phyloP scores from a whole-genome alignment of 1,139 yeast genomes.

The Hansenula lynferdii region DNA sequence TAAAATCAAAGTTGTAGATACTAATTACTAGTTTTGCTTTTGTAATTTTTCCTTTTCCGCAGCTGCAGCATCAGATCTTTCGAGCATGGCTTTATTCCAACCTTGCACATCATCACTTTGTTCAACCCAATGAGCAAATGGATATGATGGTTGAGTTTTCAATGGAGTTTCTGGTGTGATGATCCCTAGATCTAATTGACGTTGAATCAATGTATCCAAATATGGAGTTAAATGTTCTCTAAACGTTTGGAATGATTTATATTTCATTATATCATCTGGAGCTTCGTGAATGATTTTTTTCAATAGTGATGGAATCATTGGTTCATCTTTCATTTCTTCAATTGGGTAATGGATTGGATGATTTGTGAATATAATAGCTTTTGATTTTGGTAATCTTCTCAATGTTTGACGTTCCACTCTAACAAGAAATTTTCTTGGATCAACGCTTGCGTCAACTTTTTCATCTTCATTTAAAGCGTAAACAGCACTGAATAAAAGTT shows the following conservation, averaged over 20 bases:
- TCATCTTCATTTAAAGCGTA: constrained; percentile 39
- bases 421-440: constrained; percentile 43
- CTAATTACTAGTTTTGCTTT: neutral
- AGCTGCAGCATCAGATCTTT: constrained; percentile 17
- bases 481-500: constrained; percentile 49
- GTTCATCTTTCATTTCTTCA: constrained; percentile 78
- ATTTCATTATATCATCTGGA: constrained; percentile 59
- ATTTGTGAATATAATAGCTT: constrained; percentile 63
- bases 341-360: constrained; percentile 68
- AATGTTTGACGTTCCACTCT: constrained; percentile 66
- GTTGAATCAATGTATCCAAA: constrained; percentile 48
- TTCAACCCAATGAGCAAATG: constrained; percentile 44
- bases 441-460: constrained; percentile 28
- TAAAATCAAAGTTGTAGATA: no score
- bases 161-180: constrained; percentile 53
- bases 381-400: constrained; percentile 56
- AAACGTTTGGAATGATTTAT: constrained; percentile 53
- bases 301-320: constrained; percentile 61
- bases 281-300: constrained; percentile 61
- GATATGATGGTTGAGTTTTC: constrained; percentile 57
- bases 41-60: no score
- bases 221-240: constrained; percentile 57
- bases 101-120: constrained; percentile 34
- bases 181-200: constrained; percentile 54
- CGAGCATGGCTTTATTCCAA: constrained; percentile 36